phyloP scores from a whole-genome alignment of 306 rosid species.

The Trifolium repens region DNA sequence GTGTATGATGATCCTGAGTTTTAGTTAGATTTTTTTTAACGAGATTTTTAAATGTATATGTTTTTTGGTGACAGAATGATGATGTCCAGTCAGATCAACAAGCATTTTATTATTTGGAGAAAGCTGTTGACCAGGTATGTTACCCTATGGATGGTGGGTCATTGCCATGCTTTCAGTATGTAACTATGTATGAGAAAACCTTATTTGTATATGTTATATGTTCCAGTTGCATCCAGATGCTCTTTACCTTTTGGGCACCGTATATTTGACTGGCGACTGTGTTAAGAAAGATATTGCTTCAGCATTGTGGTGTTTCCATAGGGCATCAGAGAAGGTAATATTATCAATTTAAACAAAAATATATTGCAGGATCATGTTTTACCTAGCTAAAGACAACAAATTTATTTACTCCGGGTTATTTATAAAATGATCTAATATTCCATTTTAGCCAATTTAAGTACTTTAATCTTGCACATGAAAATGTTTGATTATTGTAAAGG shows the following conservation, averaged over 20 bases:
- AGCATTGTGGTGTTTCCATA: slow-evolving; percentile 89
- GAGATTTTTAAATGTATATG: neutral
- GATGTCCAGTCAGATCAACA: slow-evolving; percentile 84
- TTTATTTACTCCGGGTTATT: slow-evolving; percentile 23
- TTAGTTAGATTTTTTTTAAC: neutral
- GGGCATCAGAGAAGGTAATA: slow-evolving; percentile 90
- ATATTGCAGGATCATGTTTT: slow-evolving; percentile 20
- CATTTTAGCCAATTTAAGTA: slow-evolving; percentile 9
- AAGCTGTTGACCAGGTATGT: slow-evolving; percentile 89
- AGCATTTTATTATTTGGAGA: slow-evolving; percentile 93
- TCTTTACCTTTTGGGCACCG: slow-evolving; percentile 88
- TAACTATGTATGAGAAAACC: slow-evolving; percentile 35
- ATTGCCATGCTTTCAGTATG: slow-evolving; percentile 30
- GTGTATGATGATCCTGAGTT: neutral
- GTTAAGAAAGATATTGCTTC: slow-evolving; percentile 77
- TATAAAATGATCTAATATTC: neutral
- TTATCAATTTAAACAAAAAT: slow-evolving; percentile 24
- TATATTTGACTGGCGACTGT: slow-evolving; percentile 88
- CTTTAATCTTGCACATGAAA: slow-evolving; percentile 9
- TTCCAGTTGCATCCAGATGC: slow-evolving; percentile 93
- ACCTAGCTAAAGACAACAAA: slow-evolving; percentile 6
- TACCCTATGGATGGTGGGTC: slow-evolving; percentile 36
- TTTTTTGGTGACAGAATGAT: slow-evolving; percentile 59
- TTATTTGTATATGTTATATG: slow-evolving; percentile 46
- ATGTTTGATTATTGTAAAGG: neutral